Percentiles rank a stretch among this genome's conserved stretches.
These are phyloP conservation scores for Wickerhamomyces ciferrii DNA, from an alignment of 805 yeast species.

Conservation along the genomic window DNA sequence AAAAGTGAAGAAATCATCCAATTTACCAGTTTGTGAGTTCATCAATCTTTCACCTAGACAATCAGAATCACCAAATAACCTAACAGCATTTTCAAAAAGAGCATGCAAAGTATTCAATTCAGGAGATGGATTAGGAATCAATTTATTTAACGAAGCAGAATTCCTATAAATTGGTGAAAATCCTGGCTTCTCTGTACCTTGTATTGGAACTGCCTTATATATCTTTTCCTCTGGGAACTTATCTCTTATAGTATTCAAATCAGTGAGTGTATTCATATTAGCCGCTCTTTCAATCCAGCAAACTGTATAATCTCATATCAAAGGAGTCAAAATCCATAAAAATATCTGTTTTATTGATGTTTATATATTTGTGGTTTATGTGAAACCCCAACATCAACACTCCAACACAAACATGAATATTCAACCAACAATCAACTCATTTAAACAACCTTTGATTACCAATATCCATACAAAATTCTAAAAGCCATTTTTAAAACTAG, in stretches of 20 bases:
- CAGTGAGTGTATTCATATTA: conserved; percentile 2
- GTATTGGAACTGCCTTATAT: conserved; percentile 23
- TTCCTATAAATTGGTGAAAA: conserved; percentile 41
- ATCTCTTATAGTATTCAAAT: conserved; percentile 6
- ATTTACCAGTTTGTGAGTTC: conserved; percentile 17
- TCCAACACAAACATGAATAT: background rate
- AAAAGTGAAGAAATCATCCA: conserved; percentile 34
- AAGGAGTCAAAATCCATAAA: no score
- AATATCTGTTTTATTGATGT: no score
- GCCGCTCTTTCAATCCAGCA: background rate
- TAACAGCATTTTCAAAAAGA: conserved; percentile 31
- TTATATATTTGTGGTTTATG: no score
- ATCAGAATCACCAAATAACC: conserved; percentile 21
- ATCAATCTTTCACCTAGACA: conserved; percentile 34
- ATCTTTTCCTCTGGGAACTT: conserved; percentile 9
- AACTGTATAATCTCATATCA: no score
- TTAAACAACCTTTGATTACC: background rate
- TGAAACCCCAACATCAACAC: background rate
- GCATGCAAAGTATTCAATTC: conserved; percentile 32
- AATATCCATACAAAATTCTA: no score
- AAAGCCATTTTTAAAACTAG: no score
- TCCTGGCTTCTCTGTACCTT: conserved; percentile 35
- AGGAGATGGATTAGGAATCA: conserved; percentile 27
- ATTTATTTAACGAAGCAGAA: conserved; percentile 16
- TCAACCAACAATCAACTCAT: background rate